A percentile compares a stretch with the other conserved stretches of the same genome.
These are phyloP conservation scores for Eimeria sp. DNA, from an alignment of 169 alveolate species.

Conservation along the genomic window DNA sequence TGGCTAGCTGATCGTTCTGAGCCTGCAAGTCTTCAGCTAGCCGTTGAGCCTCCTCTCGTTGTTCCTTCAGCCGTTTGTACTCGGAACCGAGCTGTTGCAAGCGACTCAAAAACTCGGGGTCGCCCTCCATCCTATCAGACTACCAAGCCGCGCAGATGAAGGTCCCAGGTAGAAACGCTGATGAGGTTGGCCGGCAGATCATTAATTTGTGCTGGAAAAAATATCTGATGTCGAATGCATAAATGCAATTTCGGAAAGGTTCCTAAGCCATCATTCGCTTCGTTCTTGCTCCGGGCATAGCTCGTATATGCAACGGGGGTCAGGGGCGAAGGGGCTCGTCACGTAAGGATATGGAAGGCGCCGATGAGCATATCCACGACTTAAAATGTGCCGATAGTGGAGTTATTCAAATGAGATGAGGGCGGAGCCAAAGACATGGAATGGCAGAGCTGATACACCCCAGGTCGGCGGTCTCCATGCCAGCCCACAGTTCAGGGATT, in stretches of 20 bases:
- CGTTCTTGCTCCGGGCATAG: neutral
- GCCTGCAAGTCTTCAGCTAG: slow-evolving; percentile 42
- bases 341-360: neutral
- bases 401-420: neutral
- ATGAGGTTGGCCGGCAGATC: neutral
- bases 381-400: neutral
- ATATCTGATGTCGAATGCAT: neutral
- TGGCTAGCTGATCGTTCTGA: neutral
- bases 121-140: slow-evolving; percentile 19
- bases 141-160: neutral
- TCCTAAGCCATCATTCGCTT: neutral
- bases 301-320: neutral
- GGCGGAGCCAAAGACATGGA: neutral
- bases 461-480: slow-evolving; percentile 3
- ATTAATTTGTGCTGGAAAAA: neutral
- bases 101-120: slow-evolving; percentile 61
- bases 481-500: neutral
- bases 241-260: too few relatives aligned
- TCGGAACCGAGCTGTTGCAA: slow-evolving; percentile 58
- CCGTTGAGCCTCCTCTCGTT: slow-evolving; percentile 30
- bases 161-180: neutral
- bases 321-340: neutral
- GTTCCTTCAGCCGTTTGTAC: slow-evolving; percentile 56
- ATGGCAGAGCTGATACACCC: neutral
- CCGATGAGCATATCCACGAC: neutral